A percentile compares a stretch with the other conserved stretches of the same genome.
phyloP scores from a whole-genome alignment of 805 yeast species.

The Cyberlindnera veronae region DNA sequence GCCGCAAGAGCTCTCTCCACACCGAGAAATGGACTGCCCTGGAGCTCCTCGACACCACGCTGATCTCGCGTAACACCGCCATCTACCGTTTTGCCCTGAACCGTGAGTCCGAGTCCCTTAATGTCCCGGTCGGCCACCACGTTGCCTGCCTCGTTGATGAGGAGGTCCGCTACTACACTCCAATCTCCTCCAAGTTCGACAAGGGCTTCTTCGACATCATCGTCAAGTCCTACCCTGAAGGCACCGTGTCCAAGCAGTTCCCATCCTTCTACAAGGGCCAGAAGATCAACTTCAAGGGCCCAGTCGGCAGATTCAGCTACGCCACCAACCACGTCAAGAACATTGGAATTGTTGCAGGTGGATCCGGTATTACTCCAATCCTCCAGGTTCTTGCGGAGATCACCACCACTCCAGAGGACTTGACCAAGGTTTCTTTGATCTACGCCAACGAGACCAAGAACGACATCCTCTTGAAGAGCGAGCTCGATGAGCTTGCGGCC shows the following conservation, averaged over 20 bases:
- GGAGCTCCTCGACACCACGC: slow-evolving; percentile 71
- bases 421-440: slow-evolving; percentile 56
- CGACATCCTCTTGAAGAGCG: slow-evolving; percentile 69
- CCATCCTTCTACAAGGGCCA: slow-evolving; percentile 64
- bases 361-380: slow-evolving; percentile 89
- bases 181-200: slow-evolving; percentile 68
- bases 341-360: slow-evolving; percentile 75
- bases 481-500: slow-evolving; percentile 63
- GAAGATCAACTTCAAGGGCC: slow-evolving; percentile 70
- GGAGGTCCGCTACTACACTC: slow-evolving; percentile 64
- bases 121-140: slow-evolving; percentile 74
- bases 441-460: slow-evolving; percentile 75
- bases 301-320: slow-evolving; percentile 70
- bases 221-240: slow-evolving; percentile 72
- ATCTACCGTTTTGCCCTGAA: slow-evolving; percentile 66
- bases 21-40: slow-evolving; percentile 56
- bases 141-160: slow-evolving; percentile 51
- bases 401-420: slow-evolving; percentile 65
- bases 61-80: slow-evolving; percentile 67
- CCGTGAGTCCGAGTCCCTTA: slow-evolving; percentile 56
- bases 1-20: slow-evolving; percentile 42
- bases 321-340: slow-evolving; percentile 55
- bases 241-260: slow-evolving; percentile 63
- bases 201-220: slow-evolving; percentile 72
- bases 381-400: slow-evolving; percentile 72